phyloP scores from a whole-genome alignment of 2,329 filamentous ascomycete species.

The Pseudogymnoascus sp. region DNA sequence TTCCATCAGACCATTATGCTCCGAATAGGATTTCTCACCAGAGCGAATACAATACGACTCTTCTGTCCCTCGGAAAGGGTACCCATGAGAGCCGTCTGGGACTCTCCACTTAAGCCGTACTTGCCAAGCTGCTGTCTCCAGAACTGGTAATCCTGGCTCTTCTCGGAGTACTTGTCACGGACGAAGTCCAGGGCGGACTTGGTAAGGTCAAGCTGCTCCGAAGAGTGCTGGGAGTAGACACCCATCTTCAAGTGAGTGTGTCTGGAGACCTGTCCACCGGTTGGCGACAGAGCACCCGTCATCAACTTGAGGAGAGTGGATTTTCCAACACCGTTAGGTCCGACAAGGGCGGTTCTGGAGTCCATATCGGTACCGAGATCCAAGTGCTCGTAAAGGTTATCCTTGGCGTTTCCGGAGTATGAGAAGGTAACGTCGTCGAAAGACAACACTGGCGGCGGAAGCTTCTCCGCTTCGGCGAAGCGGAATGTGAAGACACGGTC shows the following conservation, averaged over 20 bases:
- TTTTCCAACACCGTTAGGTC: slow-evolving; percentile 98
- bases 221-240: slow-evolving; percentile 96
- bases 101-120: slow-evolving; percentile 87
- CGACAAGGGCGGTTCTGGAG: slow-evolving; percentile 91
- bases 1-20: neutral
- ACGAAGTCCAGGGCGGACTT: slow-evolving; percentile 98
- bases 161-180: slow-evolving; percentile 81
- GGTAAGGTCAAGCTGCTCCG: slow-evolving; percentile 95
- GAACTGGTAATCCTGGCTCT: slow-evolving; percentile 97
- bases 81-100: slow-evolving; percentile 95
- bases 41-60: slow-evolving; percentile 93
- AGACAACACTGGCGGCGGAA: slow-evolving; percentile 92
- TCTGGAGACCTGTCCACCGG: slow-evolving; percentile 69
- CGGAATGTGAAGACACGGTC: slow-evolving; percentile 95
- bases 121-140: slow-evolving; percentile 96
- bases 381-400: slow-evolving; percentile 92
- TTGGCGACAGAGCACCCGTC: slow-evolving; percentile 89
- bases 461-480: slow-evolving; percentile 97
- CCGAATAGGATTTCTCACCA: slow-evolving; percentile 41
- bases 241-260: slow-evolving; percentile 99
- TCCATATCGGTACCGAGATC: slow-evolving; percentile 99
- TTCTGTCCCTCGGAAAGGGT: slow-evolving; percentile 97
- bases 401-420: slow-evolving; percentile 80
- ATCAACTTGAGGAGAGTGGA: slow-evolving; percentile 93
- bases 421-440: slow-evolving; percentile 98